Conservation (phyloP, 768 basidiomycete species). For the Podaxis sp. region DNA sequence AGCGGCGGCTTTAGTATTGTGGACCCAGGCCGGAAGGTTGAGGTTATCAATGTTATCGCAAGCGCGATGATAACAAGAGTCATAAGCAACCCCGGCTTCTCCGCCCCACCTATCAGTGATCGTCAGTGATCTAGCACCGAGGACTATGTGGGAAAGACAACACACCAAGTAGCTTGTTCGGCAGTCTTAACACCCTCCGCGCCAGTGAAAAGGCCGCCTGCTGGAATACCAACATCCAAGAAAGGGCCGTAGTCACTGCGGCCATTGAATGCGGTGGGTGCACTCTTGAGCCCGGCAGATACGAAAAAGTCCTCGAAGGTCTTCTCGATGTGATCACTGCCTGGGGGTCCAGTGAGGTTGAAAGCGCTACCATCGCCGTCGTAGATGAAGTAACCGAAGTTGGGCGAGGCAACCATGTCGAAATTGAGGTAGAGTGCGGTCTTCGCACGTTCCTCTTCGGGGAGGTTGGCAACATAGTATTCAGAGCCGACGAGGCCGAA, state of each 20-base stretch:
- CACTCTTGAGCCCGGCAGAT: slow-evolving; percentile 19
- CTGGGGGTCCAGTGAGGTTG: slow-evolving; percentile 26
- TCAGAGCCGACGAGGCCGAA: slow-evolving; percentile 29
- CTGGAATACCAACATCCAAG: slow-evolving; percentile 28
- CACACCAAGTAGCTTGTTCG: slow-evolving; percentile 23
- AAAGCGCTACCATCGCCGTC: slow-evolving; percentile 30
- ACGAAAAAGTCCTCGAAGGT: slow-evolving; percentile 26
- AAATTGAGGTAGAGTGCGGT: slow-evolving; percentile 34
- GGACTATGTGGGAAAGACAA: background rate
- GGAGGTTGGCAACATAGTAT: slow-evolving; percentile 27
- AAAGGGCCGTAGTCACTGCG: slow-evolving; percentile 32
- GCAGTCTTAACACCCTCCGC: slow-evolving; percentile 28
- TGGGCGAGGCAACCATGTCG: slow-evolving; percentile 34
- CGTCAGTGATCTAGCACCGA: background rate
- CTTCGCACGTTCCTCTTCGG: slow-evolving; percentile 23
- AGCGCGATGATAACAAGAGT: slow-evolving; percentile 28
- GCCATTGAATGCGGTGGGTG: slow-evolving; percentile 24
- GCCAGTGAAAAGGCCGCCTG: slow-evolving; percentile 30
- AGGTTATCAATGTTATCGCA: slow-evolving; percentile 30
- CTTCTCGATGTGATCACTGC: slow-evolving; percentile 29
- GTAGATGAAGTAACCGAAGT: slow-evolving; percentile 27
- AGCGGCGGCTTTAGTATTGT: slow-evolving; percentile 25
- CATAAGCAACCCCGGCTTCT: slow-evolving; percentile 26
- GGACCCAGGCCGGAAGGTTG: slow-evolving; percentile 19
- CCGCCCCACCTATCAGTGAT: slow-evolving; percentile 25